These are phyloP conservation scores for Botrytis aclada DNA, from an alignment of 2,329 filamentous ascomycete genomes.

Conservation along the genomic window DNA sequence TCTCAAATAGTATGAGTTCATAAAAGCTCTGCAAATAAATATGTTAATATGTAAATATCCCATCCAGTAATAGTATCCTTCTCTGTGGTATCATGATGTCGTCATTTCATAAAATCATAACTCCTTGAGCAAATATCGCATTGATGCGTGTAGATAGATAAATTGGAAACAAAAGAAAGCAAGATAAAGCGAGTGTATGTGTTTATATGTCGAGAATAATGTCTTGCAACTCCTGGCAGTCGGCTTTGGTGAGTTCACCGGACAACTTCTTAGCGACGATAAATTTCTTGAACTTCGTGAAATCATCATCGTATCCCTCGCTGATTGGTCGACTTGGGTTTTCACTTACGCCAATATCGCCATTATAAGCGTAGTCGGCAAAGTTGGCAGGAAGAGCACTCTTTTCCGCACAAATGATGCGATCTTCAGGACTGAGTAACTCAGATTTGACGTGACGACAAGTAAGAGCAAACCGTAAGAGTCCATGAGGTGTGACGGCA, in stretches of 20 bases:
- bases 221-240: neutral
- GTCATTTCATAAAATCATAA: neutral
- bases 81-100: neutral
- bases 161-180: neutral
- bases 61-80: neutral
- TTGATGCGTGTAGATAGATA: neutral
- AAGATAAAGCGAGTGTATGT: neutral
- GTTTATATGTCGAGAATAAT: neutral
- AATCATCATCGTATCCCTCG: neutral
- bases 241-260: neutral
- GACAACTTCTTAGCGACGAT: neutral
- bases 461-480: conserved; percentile 55
- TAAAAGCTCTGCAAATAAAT: conserved; percentile 5
- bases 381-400: conserved; percentile 37
- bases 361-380: conserved; percentile 35
- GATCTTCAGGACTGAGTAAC: conserved; percentile 39
- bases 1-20: neutral
- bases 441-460: conserved; percentile 50
- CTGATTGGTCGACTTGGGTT: neutral
- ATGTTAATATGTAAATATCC: neutral
- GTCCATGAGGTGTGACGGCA: conserved; percentile 49
- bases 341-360: conserved; percentile 28
- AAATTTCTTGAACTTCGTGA: neutral
- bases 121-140: neutral
- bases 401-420: conserved; percentile 18